Base-by-base conservation (phyloP, 2,329 filamentous ascomycete genomes). In the Didymella pomorum region DNA sequence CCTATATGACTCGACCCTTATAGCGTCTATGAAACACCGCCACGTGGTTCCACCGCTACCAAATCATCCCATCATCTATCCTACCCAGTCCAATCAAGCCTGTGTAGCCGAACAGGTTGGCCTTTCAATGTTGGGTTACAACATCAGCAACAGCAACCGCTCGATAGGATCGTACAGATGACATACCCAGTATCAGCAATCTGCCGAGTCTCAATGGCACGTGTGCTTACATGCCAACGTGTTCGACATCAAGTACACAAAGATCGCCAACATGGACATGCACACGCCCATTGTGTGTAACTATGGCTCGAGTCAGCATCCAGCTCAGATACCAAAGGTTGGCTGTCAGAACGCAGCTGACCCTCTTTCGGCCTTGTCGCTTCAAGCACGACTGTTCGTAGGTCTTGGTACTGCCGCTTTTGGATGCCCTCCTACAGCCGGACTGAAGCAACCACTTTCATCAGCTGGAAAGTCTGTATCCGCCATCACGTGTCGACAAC, bases 11-110 rank as follows among this genome's bases (percentile, higher is more conserved):
- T 33, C 35, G 18, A 33, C 23, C 33, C 47, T 20, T 48, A 52
- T 44, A 46, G 42, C 43, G 33, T 52, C 52, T 48, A 25, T 47
- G 46, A 48, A 41, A 55, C 47, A 39, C 35, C 47, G 57, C 57
- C 57, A 60, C 57, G 57, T 60, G 57, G 57, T 60, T 52, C 57
- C 57, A 60, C 57, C 57, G 51, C 33, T 33, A 39, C 35, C 50
- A 48, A 55, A 39, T 14, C 35, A 12, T 16, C 37, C 47, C 52
- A 48, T 52, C 47, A 31, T 43, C 33, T 46, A 21, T 37, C 8
- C n/a, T 25, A 44, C 21, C 25, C 21, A 49, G 31, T 52, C 44
- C 55, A 43, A 58, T 48, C 35, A 48, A 28, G 39, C 29, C 37
- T 49, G 29, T 47, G 37, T 37, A 18, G 28, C 37, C 44, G 37